phyloP scores from a whole-genome alignment of 345 rosid species.

The rapeseed (Brassica napus) region Da-Ae NC_063443.1:19009001-19009500 shows the following conservation, averaged over 20 bases:
- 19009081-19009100: constrained; percentile 55
- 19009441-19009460: constrained; percentile 72
- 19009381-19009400: constrained; percentile 58
- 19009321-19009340: constrained; percentile 42
- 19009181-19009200: constrained; percentile 30
- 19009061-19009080: constrained; percentile 30
- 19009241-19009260: constrained; percentile 67
- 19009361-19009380: constrained; percentile 55
- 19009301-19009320: constrained; percentile 38
- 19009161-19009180: constrained; percentile 27
- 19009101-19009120: constrained; percentile 62
- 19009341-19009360: constrained; percentile 60
- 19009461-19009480: constrained; percentile 74
- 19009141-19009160: constrained; percentile 52
- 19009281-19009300: constrained; percentile 49
- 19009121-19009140: constrained; percentile 78
- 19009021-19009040: constrained; percentile 35
- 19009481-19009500: constrained; percentile 88
- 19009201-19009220: constrained; percentile 43
- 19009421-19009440: constrained; percentile 77
- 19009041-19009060: constrained; percentile 26
- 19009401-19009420: constrained; percentile 92
- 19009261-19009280: constrained; percentile 73
- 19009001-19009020: constrained; percentile 36
- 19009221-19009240: constrained; percentile 84